These are phyloP conservation scores for Dipodascus geniculatus DNA, from an alignment of 805 yeast species.

Conservation along the genomic window DNA sequence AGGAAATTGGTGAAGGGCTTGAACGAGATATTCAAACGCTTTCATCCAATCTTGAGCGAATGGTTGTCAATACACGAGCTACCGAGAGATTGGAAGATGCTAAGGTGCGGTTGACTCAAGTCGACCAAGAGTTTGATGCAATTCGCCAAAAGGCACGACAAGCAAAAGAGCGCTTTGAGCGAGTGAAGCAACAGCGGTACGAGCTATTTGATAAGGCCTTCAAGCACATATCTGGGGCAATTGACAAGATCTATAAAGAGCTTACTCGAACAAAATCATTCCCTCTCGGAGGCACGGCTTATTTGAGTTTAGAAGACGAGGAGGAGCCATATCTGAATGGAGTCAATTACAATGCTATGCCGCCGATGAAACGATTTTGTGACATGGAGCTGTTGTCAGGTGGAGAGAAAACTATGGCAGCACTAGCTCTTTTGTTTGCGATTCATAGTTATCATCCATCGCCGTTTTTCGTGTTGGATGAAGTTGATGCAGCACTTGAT, in stretches of 20 bases:
- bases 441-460: conserved; percentile 85
- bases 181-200: conserved; percentile 46
- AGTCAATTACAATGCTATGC: conserved; percentile 85
- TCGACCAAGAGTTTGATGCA: conserved; percentile 51
- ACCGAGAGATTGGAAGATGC: conserved; percentile 63
- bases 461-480: conserved; percentile 92
- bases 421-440: conserved; percentile 82
- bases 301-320: conserved; percentile 62
- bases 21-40: conserved; percentile 18
- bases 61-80: conserved; percentile 80
- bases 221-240: conserved; percentile 57
- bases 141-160: conserved; percentile 52
- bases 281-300: conserved; percentile 89
- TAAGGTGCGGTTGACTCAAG: conserved; percentile 42
- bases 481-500: conserved; percentile 97
- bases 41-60: conserved; percentile 22
- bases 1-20: conserved; percentile 11
- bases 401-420: conserved; percentile 95
- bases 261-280: conserved; percentile 60
- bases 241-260: conserved; percentile 75
- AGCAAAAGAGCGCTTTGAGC: conserved; percentile 43
- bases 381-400: conserved; percentile 91
- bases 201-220: conserved; percentile 60
- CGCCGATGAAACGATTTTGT: conserved; percentile 86
- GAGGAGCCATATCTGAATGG: conserved; percentile 80